Percentiles rank a stretch among this genome's conserved stretches.
Evolutionary conservation across 1,284 basidiomycete species (phyloP).

Genomic region (Pyrrhoderma lamaoense): DNA sequence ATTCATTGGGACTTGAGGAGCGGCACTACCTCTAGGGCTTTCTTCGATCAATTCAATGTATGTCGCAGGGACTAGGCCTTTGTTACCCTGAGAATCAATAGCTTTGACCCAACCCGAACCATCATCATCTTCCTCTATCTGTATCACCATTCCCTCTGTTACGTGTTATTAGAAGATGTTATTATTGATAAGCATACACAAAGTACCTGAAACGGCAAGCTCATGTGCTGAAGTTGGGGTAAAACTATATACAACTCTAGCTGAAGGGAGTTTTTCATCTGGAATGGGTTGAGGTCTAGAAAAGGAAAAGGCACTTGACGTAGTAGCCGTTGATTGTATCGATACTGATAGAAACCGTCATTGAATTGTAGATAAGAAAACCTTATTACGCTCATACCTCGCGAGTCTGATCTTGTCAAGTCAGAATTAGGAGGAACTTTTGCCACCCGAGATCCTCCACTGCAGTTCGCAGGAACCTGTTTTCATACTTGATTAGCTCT

Average conservation of each 20-base stretch:
- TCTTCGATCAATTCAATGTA: slow-evolving; percentile 48
- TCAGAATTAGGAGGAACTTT: slow-evolving; percentile 20
- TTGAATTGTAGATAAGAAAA: slow-evolving; percentile 5
- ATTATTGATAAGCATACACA: slow-evolving; percentile 10
- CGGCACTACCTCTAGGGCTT: neutral
- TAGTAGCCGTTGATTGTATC: slow-evolving; percentile 15
- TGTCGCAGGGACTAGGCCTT: slow-evolving; percentile 72
- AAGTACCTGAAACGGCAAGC: slow-evolving; percentile 52
- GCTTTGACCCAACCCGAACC: slow-evolving; percentile 85
- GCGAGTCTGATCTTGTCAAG: slow-evolving; percentile 26
- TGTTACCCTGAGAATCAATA: slow-evolving; percentile 42
- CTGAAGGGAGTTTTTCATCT: slow-evolving; percentile 38
- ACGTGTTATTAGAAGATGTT: slow-evolving; percentile 18
- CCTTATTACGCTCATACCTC: slow-evolving; percentile 18
- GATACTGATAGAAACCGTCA: slow-evolving; percentile 13
- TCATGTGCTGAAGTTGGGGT: slow-evolving; percentile 69
- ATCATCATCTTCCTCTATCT: slow-evolving; percentile 68
- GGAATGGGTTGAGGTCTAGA: slow-evolving; percentile 27
- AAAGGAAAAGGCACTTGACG: slow-evolving; percentile 28
- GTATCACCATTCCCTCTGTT: slow-evolving; percentile 53
- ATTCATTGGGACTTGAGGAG: slow-evolving; percentile 12
- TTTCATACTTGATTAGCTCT: slow-evolving; percentile 23
- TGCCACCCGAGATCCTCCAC: slow-evolving; percentile 25
- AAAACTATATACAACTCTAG: slow-evolving; percentile 65
- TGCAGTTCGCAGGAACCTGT: slow-evolving; percentile 75